These are phyloP conservation scores for Venturia asperata DNA, from an alignment of 2,329 filamentous ascomycete species.

Conservation along the genomic window DNA sequence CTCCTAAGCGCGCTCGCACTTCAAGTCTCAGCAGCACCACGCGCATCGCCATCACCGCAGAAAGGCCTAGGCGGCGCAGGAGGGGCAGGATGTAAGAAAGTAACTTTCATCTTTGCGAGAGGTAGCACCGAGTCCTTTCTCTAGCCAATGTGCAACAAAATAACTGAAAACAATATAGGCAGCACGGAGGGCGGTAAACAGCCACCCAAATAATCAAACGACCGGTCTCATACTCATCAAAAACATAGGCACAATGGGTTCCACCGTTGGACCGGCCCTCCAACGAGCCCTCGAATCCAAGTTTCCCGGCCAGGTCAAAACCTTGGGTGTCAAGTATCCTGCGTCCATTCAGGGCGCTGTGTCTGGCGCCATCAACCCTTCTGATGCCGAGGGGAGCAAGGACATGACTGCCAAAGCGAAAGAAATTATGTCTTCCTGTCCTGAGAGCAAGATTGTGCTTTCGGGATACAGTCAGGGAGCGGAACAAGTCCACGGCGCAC, in stretches of 20 bases:
- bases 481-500: slow-evolving; percentile 15
- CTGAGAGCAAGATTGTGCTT: slow-evolving; percentile 9
- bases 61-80: slow-evolving; percentile 13
- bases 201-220: background rate
- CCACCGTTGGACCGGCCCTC: slow-evolving; percentile 12
- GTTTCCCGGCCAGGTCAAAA: slow-evolving; percentile 2
- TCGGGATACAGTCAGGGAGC: slow-evolving; percentile 12
- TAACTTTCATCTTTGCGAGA: slow-evolving; percentile 5
- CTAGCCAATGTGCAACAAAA: background rate
- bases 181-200: too few relatives aligned
- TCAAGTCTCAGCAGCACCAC: background rate
- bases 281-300: background rate
- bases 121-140: background rate
- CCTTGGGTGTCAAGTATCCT: slow-evolving; percentile 17
- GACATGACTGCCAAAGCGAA: slow-evolving; percentile 10
- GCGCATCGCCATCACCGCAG: background rate
- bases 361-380: slow-evolving; percentile 9
- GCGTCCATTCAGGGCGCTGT: slow-evolving; percentile 12
- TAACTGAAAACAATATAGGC: too few relatives aligned
- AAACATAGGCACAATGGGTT: slow-evolving; percentile 15
- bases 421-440: slow-evolving; percentile 2
- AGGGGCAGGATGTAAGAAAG: slow-evolving; percentile 5
- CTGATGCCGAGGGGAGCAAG: slow-evolving; percentile 6
- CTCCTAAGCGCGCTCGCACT: background rate
- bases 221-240: background rate